Evolutionary conservation across 352 stramenopile genomes (phyloP), one percentile per base, ranked within the genome.

Genomic region (Globisporangium parvum): DNA sequence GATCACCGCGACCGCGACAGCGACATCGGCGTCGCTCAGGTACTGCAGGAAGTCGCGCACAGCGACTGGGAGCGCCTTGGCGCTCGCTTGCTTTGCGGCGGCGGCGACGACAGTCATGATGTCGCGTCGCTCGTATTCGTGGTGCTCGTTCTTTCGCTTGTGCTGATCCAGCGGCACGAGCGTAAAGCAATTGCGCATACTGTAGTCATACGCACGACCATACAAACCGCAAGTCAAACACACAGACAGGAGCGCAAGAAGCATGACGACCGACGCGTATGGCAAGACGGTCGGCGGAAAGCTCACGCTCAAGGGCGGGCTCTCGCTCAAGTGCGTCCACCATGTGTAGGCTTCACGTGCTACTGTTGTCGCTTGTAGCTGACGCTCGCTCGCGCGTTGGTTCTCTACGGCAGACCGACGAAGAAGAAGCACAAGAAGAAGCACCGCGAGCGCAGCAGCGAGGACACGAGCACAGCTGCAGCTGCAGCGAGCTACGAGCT

Each of bases 1-100:
- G 71, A 98, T 98, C 49, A 95, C 93, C 11, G 88, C 91, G 45
- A 98, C 91, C 2, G 93, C 91, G 40, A 97, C 84, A 8, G 93
- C 90, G 59, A 89, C 80, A 55, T 92, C 82, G 18, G 79, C 57
- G 67, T 92, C 82, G 53, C 77, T 69, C 33, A 92, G 67, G 60
- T 75, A 88, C 63, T 66, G 70, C 63, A 88, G 62, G 47, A 92
- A 92, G 49, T 92, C 82, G 46, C 76, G 66, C 66, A 92, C 76
- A 35, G 86, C 80, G 60, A 73, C 58, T 12, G 65, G 66, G 41
- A 57, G 35, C 50, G 42, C 14, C 51, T 35, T 42, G 20, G 12
- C 17, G 26, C n/a, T 55, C 47, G 23, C 10, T 23, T 18, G 12
- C 15, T 15, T 6, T 6, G 47, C n/a, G 11, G 15, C 21, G 11